Base-by-base conservation (phyloP, 2,329 filamentous ascomycete species). In the Pseudodiploospora longispora region DNA sequence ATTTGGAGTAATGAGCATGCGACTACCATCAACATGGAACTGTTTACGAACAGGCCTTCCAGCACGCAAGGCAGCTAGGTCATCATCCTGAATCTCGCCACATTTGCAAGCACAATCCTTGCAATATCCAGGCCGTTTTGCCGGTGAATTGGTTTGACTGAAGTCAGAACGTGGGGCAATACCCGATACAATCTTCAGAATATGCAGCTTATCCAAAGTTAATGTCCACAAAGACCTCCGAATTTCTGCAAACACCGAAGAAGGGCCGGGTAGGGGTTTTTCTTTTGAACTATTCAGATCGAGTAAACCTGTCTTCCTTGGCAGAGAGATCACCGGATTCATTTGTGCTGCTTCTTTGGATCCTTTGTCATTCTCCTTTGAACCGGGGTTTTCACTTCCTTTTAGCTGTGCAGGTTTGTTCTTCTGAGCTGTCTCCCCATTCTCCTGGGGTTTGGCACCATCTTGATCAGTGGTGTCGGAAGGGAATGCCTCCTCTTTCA, bases 1-100 rank as follows among this genome's bases (percentile, higher is more conserved):
- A 49, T 84, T 81, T 0, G 85, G 83, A 0, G 85, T 89, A 42
- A 90, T 78, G 52, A 90, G 74, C 50, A 85, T 80, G 28, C 83
- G 75, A 59, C 76, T 74, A 44, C 79, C 80, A 49, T 84, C 80
- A 2, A 80, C 68, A 40, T 65, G 63, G 40, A 65, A 65, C 34
- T 80, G 63, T 59, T 83, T 83, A 47, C 73, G 75, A 6, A 84
- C 76, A 8, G 78, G 67, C 48, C 72, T 70, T 39, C 79, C 80
- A 2, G 71, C 67, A n/a, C 72, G 66, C 6, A 83, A 67, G 3
- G 68, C 60, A 10, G 69, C 65, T 30, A 80, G 71, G 48, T 84
- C 80, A 38, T 78, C 61, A 9, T 64, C 62, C 40, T 62, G 61
- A 30, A 67, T 66, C 50, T 67, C 65, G 6, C 63, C 61, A 41